Base-by-base conservation (phyloP, 1,139 yeast species). In the Yamadazyma blattariae region DNA sequence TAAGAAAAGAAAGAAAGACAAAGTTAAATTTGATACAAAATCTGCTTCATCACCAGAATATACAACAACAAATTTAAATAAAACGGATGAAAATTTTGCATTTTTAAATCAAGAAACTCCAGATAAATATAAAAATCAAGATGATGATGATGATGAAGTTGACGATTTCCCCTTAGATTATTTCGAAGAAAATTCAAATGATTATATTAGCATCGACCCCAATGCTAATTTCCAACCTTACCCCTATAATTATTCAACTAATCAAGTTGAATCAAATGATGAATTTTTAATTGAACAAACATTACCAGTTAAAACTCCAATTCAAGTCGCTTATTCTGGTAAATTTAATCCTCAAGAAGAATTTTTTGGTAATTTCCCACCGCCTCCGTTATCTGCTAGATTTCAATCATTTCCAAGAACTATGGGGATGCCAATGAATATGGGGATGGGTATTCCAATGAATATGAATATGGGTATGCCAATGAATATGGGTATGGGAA, bases 141-240 rank as follows among this genome's bases (percentile, higher is more conserved):
- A 41, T 9, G 44, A 41, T 5, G 59, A 67, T 30, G 82, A 75
- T 9, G 44, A 40, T 5, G 59, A 67, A 30, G 82, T 75, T 38
- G 83, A 79, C 44, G 88, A 81, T 48, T 81, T 82, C 56, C 88
- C 89, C 2, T 57, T 82, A 38, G 89, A 82, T 47, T 82, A 79
- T 50, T 73, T 82, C 48, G 50, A 48, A 24, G 58, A 55, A 25
- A 44, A 45, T 15, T 38, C 47, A 9, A 47, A 54, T 22, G 72
- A 66, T 21, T 66, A 57, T 41, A 60, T 69, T 15, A 50, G 60
- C 2, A 47, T 68, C 31, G 74, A 67, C 33, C 42, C 64, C 7
- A 54, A 51, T 5, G 18, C 32, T 3, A 14, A n/a, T 41, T 51
- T 48, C 33, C 57, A 53, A 17, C 47, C 45, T 17, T 46, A 44